Conservation (phyloP, 2,329 filamentous ascomycete genomes). For the Claviceps africana region DNA sequence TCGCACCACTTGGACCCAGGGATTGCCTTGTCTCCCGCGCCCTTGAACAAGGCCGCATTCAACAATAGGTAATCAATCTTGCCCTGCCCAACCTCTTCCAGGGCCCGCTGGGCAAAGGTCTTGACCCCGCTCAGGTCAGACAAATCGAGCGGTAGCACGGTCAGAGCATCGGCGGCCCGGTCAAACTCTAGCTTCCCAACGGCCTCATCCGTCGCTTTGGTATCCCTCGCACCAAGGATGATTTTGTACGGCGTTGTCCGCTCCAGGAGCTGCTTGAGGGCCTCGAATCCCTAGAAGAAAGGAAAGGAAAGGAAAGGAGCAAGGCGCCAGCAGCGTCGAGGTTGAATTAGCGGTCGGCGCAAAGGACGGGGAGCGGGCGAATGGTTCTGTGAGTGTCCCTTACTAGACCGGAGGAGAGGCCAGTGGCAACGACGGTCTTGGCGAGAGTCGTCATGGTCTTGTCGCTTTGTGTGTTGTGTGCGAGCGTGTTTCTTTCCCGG, state of each 20-base stretch:
- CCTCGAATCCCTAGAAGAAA: constrained; percentile 33
- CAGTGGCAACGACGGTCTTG: constrained; percentile 38
- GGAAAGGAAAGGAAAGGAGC: background rate
- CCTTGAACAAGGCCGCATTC: constrained; percentile 32
- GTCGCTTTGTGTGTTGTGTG: background rate
- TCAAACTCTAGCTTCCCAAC: constrained; percentile 29
- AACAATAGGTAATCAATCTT: constrained; percentile 35
- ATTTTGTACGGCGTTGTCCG: constrained; percentile 31
- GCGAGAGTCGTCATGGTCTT: constrained; percentile 22
- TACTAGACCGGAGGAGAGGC: constrained; percentile 35
- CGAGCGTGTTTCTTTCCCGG: background rate
- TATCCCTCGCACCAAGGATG: constrained; percentile 36
- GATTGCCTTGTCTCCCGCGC: constrained; percentile 20
- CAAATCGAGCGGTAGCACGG: constrained; percentile 35
- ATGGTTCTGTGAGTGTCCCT: constrained; percentile 7
- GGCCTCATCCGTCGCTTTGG: constrained; percentile 24
- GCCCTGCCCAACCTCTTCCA: constrained; percentile 25
- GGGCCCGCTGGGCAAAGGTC: constrained; percentile 30
- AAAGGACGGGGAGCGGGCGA: background rate
- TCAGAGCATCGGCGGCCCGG: constrained; percentile 23
- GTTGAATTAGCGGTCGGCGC: too few species aligned
- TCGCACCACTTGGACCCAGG: constrained; percentile 36
- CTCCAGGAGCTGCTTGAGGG: constrained; percentile 35
- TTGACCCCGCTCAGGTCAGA: constrained; percentile 29
- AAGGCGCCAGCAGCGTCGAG: background rate